Conservation (phyloP, 306 rosid species). For the Lithocarpus polystachyus region DNA sequence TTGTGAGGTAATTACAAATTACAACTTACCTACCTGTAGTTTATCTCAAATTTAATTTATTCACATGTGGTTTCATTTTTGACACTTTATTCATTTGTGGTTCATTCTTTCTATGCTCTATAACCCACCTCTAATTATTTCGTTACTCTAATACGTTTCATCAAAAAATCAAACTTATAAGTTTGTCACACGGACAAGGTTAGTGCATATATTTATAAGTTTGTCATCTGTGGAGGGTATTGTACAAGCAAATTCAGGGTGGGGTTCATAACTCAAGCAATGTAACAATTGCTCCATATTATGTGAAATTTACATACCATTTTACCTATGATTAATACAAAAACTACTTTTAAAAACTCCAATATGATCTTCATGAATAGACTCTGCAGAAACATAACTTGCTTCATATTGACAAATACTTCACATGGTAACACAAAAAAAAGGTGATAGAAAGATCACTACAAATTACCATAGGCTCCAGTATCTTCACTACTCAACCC, state of each 20-base stretch:
- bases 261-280: neutral
- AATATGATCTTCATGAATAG: neutral
- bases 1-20: too few relatives aligned
- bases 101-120: accelerated
- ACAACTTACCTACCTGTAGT: too few relatives aligned
- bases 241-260: too few relatives aligned
- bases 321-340: neutral
- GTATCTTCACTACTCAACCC: conserved; percentile 98
- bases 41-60: too few relatives aligned
- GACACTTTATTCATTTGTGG: too few relatives aligned
- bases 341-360: neutral
- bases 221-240: neutral
- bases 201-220: neutral
- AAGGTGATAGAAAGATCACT: neutral
- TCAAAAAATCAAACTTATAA: too few relatives aligned
- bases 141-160: too few relatives aligned
- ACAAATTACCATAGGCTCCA: conserved; percentile 80
- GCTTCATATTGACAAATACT: conserved; percentile 2
- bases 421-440: neutral
- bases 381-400: conserved; percentile 1
- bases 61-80: too few relatives aligned
- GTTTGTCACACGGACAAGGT: neutral
- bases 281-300: neutral
- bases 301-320: neutral
- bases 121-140: too few relatives aligned